Percentiles rank a stretch among this genome's conserved stretches.
These are phyloP conservation scores for Emericellopsis cladophorae DNA, from an alignment of 2,329 filamentous ascomycete species.

Conservation along the genomic window DNA sequence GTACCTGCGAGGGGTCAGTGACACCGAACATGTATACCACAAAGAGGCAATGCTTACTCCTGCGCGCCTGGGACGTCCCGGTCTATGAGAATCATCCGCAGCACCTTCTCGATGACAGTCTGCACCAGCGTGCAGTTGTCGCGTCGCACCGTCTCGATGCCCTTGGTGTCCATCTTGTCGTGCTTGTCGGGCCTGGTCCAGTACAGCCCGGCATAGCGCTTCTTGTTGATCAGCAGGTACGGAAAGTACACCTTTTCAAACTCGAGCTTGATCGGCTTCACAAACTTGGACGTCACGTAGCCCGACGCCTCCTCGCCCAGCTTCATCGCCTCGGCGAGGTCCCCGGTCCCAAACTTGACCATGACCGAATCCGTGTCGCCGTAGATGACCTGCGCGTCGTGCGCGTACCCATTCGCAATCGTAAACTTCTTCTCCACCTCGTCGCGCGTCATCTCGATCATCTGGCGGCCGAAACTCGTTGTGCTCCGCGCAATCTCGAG, in stretches of 20 bases:
- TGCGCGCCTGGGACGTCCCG: constrained; percentile 82
- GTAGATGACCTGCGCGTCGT: constrained; percentile 95
- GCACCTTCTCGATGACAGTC: constrained; percentile 91
- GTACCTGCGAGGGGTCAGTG: constrained; percentile 43
- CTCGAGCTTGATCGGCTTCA: constrained; percentile 95
- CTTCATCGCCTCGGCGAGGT: constrained; percentile 82
- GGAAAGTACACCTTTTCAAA: constrained; percentile 99
- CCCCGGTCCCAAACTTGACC: constrained; percentile 92
- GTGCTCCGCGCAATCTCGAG: constrained; percentile 92
- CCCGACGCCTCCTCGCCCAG: constrained; percentile 86
- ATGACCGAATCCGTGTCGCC: constrained; percentile 99
- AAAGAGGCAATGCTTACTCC: constrained; percentile 50
- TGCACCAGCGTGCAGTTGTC: constrained; percentile 95
- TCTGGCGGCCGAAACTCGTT: constrained; percentile 91
- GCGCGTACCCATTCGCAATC: constrained; percentile 85
- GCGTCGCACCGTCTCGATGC: constrained; percentile 93
- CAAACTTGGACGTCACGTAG: constrained; percentile 82
- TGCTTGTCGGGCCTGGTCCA: constrained; percentile 92
- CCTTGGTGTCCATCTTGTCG: constrained; percentile 99
- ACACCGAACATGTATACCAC: too few species aligned
- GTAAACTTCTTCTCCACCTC: constrained; percentile 86
- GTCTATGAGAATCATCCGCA: constrained; percentile 92
- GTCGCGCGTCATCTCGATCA: constrained; percentile 98
- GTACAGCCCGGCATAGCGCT: constrained; percentile 93
- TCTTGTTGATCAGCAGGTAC: constrained; percentile 98